Evolutionary conservation across 2,329 filamentous ascomycete species (phyloP).

Genomic region (Exophiala sp.): DNA sequence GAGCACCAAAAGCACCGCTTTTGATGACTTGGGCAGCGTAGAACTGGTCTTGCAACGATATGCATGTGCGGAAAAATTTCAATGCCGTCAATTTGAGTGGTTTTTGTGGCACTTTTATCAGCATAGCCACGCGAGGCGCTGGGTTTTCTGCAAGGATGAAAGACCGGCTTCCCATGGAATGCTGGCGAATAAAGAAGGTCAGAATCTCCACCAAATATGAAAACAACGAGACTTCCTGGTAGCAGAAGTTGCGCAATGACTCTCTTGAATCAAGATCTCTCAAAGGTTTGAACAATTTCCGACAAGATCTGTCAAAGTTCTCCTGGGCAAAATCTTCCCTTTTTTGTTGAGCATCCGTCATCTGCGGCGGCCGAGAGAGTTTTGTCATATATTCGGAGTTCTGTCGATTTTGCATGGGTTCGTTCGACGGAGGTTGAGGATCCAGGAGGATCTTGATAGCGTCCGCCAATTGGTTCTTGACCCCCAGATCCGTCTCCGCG

Average conservation of each 20-base stretch:
- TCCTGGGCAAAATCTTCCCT: constrained; percentile 73
- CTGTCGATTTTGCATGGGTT: constrained; percentile 54
- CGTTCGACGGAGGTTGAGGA: constrained; percentile 58
- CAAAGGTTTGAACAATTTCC: constrained; percentile 80
- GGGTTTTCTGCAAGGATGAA: constrained; percentile 81
- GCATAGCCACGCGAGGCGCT: constrained; percentile 72
- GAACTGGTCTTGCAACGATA: constrained; percentile 84
- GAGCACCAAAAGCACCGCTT: constrained; percentile 69
- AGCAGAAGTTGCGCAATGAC: constrained; percentile 66
- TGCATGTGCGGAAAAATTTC: constrained; percentile 86
- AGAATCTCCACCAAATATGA: constrained; percentile 88
- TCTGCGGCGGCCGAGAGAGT: constrained; percentile 50
- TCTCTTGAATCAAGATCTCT: constrained; percentile 64
- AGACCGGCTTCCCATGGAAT: constrained; percentile 79
- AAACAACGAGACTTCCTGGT: constrained; percentile 85
- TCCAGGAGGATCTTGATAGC: constrained; percentile 92
- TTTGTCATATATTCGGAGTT: constrained; percentile 64
- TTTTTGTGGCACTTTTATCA: constrained; percentile 81
- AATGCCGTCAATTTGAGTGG: constrained; percentile 87
- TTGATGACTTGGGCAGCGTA: constrained; percentile 83
- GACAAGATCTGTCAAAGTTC: constrained; percentile 86
- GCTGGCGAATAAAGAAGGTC: constrained; percentile 88
- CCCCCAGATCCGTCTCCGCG: constrained; percentile 85
- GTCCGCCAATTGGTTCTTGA: constrained; percentile 93
- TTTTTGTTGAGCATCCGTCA: constrained; percentile 63